Conservation (phyloP, 495 filamentous ascomycete genomes). For the Podospora tetraspora region DNA sequence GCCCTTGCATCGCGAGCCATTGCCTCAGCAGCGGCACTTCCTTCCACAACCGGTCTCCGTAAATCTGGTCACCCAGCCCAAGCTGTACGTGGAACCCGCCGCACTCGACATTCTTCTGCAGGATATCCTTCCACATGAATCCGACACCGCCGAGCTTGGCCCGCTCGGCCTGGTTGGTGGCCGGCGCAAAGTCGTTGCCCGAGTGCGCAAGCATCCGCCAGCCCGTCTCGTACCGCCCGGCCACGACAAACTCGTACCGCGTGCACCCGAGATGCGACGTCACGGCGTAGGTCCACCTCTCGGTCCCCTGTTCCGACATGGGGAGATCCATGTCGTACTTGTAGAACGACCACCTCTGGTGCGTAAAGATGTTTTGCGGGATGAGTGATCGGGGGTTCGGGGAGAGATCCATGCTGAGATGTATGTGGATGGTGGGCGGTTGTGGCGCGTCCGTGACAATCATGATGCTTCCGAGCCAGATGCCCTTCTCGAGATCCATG, state of each 20-base stretch:
- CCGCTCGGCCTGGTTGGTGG: constrained; percentile 78
- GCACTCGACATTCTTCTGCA: constrained; percentile 94
- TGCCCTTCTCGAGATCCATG: constrained; percentile 87
- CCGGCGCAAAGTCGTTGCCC: constrained; percentile 88
- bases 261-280: constrained; percentile 96
- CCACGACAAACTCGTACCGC: constrained; percentile 95
- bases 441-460: constrained; percentile 89
- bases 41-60: constrained; percentile 93
- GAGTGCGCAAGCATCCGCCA: constrained; percentile 98
- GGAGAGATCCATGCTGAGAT: constrained; percentile 82
- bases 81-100: constrained; percentile 93
- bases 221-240: constrained; percentile 78
- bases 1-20: constrained; percentile 85
- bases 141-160: constrained; percentile 78
- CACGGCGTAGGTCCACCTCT: constrained; percentile 97
- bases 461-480: constrained; percentile 73
- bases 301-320: constrained; percentile 76
- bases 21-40: constrained; percentile 88
- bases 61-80: constrained; percentile 90
- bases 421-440: constrained; percentile 93
- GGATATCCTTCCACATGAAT: constrained; percentile 98
- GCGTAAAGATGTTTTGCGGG: constrained; percentile 74
- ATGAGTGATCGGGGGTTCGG: constrained; percentile 90
- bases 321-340: constrained; percentile 88
- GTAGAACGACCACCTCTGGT: constrained; percentile 93